These are phyloP conservation scores for Mediolabrus comicus DNA, from an alignment of 108 stramenopile genomes.

Conservation along the genomic window DNA sequence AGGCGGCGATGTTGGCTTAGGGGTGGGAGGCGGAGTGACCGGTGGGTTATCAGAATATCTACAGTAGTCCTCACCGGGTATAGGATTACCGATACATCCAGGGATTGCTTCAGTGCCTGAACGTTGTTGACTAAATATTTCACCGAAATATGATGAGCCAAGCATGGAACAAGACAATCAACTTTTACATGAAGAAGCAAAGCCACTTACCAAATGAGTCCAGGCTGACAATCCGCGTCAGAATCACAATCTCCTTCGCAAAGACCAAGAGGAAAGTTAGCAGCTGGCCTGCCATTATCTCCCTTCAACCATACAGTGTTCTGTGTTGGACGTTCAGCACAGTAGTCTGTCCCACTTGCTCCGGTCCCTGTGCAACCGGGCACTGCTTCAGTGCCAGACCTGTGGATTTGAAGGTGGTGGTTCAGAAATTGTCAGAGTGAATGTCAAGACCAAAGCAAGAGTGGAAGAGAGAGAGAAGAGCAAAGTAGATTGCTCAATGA, in stretches of 20 bases:
- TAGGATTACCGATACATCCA: background rate
- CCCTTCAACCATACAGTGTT: slow-evolving; percentile 1
- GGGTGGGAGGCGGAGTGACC: no score
- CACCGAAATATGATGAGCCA: background rate
- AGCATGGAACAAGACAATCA: no score
- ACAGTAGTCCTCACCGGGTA: background rate
- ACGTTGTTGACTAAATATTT: background rate
- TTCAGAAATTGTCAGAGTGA: background rate
- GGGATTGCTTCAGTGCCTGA: background rate
- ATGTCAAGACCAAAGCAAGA: background rate
- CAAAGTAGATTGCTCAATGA: background rate
- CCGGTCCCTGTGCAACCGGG: background rate
- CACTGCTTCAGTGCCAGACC: background rate
- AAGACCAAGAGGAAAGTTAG: slow-evolving; percentile 5
- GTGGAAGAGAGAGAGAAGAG: background rate
- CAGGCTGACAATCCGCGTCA: background rate
- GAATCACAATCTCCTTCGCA: slow-evolving; percentile 23
- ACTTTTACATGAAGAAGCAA: no score
- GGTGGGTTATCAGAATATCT: background rate
- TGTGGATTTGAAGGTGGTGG: background rate
- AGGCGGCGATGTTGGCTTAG: no score
- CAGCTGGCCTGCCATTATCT: background rate
- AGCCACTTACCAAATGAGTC: background rate
- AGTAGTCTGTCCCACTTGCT: background rate
- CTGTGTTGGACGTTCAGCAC: background rate